A percentile compares a stretch with the other conserved stretches of the same genome.
Conservation (phyloP, 441 rosid species). For the Biscutella auriculata region DNA sequence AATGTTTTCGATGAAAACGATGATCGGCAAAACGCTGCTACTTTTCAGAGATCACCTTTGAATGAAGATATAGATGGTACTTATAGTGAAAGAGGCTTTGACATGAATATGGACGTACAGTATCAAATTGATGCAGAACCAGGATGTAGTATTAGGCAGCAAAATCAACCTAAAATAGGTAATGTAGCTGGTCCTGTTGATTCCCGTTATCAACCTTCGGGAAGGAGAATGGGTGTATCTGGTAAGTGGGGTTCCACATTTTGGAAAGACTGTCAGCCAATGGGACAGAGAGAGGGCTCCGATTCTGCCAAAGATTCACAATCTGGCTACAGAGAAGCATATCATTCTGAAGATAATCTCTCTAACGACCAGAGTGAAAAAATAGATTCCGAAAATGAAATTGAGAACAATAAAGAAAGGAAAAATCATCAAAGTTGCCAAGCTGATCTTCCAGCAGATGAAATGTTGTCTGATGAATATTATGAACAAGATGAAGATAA, state of each 20-base stretch:
- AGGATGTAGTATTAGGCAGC: conserved; percentile 39
- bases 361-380: conserved; percentile 44
- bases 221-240: conserved; percentile 50
- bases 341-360: conserved; percentile 45
- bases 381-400: conserved; percentile 56
- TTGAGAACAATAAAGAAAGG: conserved; percentile 41
- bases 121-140: conserved; percentile 63
- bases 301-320: conserved; percentile 68
- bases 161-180: conserved; percentile 26
- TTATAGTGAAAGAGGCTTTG: conserved; percentile 57
- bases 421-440: conserved; percentile 50
- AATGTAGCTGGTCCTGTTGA: conserved; percentile 28
- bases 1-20: conserved; percentile 53
- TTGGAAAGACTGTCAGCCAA: conserved; percentile 97
- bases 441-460: conserved; percentile 87
- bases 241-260: conserved; percentile 94
- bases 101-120: conserved; percentile 61
- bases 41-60: conserved; percentile 31
- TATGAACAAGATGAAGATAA: conserved; percentile 98
- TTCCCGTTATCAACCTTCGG: conserved; percentile 45
- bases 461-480: conserved; percentile 98
- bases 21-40: conserved; percentile 32
- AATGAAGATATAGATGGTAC: conserved; percentile 37
- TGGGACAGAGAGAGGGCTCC: conserved; percentile 49
- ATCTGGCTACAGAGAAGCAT: conserved; percentile 35